Evolutionary conservation across 2,329 filamentous ascomycete genomes (phyloP).

Genomic region (Fusarium compactum): DNA sequence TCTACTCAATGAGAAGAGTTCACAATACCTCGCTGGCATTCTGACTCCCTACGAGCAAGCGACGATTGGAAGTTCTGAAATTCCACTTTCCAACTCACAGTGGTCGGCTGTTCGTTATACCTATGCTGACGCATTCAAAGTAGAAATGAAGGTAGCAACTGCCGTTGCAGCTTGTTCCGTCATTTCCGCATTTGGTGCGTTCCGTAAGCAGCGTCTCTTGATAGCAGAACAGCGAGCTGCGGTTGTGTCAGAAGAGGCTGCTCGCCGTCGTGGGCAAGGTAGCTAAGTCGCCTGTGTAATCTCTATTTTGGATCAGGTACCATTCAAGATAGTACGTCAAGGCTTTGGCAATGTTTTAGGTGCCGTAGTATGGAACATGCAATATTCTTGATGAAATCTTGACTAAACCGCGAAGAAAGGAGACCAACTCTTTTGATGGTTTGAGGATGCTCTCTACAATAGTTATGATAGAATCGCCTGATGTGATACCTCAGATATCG

Average conservation of each 20-base stretch:
- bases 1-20: conserved; percentile 54
- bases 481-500: background rate
- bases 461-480: background rate
- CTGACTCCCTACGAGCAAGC: conserved; percentile 48
- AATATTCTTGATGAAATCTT: background rate
- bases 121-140: conserved; percentile 59
- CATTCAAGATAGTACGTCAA: background rate
- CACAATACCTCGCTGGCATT: conserved; percentile 46
- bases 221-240: conserved; percentile 39
- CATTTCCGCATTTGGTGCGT: conserved; percentile 56
- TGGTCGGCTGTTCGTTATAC: conserved; percentile 51
- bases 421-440: background rate
- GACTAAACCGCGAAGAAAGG: background rate
- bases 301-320: background rate
- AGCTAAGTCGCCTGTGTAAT: background rate
- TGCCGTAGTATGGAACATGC: background rate
- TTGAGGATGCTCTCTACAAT: background rate
- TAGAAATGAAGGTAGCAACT: conserved; percentile 61
- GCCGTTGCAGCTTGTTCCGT: conserved; percentile 57
- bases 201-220: conserved; percentile 46
- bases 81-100: conserved; percentile 46
- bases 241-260: conserved; percentile 31
- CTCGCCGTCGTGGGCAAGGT: conserved; percentile 27
- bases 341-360: background rate
- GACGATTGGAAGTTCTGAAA: conserved; percentile 40